These are phyloP conservation scores for Sechiopsis laciniata DNA, from an alignment of 306 rosid genomes.

Conservation along the genomic window DNA sequence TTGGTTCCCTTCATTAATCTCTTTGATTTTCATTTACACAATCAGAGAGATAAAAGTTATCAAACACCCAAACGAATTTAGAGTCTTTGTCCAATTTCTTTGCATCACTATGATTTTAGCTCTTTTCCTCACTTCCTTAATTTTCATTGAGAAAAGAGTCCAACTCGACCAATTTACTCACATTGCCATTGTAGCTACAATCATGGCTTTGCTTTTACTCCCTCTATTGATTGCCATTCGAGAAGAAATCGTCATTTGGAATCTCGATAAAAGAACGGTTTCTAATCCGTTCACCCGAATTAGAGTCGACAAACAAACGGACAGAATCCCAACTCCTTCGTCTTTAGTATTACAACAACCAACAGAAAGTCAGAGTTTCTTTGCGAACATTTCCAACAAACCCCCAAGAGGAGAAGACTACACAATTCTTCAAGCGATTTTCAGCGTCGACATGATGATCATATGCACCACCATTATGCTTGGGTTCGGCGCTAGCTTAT, in stretches of 20 bases:
- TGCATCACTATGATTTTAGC: slow-evolving; percentile 19
- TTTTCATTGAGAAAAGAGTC: slow-evolving; percentile 11
- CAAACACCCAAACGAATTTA: slow-evolving; percentile 27
- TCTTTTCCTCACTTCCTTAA: slow-evolving; percentile 26
- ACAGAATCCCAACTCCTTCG: neutral
- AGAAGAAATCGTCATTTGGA: slow-evolving; percentile 28
- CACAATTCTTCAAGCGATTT: slow-evolving; percentile 28
- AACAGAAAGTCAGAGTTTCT: neutral
- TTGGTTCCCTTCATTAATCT: slow-evolving; percentile 37
- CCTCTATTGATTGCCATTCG: slow-evolving; percentile 27
- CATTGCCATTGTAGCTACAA: slow-evolving; percentile 12
- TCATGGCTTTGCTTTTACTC: slow-evolving; percentile 20
- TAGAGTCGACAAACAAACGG: neutral
- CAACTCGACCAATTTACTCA: slow-evolving; percentile 21
- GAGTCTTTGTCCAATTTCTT: slow-evolving; percentile 3
- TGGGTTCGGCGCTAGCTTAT: slow-evolving; percentile 28
- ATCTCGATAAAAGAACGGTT: neutral
- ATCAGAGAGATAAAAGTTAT: slow-evolving; percentile 25
- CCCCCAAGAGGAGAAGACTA: slow-evolving; percentile 40
- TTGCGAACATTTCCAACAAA: slow-evolving; percentile 15
- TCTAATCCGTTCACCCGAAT: neutral
- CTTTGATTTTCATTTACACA: slow-evolving; percentile 21
- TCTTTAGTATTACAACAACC: too few relatives aligned
- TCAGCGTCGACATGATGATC: slow-evolving; percentile 13
- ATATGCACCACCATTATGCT: neutral